Conservation (phyloP, 192 early-diverging fungal genomes). For the Dissophora globulifera region DNA sequence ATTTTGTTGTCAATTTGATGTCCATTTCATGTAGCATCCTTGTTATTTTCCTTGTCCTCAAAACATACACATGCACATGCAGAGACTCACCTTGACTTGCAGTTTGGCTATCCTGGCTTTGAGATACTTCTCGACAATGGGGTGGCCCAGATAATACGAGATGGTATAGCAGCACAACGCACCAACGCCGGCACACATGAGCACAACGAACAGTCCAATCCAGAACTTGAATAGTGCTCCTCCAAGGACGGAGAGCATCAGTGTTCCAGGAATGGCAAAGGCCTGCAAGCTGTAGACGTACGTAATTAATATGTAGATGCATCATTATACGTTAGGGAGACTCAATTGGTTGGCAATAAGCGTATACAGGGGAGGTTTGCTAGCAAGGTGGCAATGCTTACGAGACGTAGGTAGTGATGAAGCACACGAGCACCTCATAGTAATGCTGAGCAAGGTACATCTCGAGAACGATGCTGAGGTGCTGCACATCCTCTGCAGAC, state of each 20-base stretch:
- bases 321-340: too few relatives aligned
- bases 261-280: constrained; percentile 67
- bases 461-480: constrained; percentile 54
- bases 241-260: constrained; percentile 68
- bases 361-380: too few relatives aligned
- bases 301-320: too few relatives aligned
- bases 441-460: constrained; percentile 59
- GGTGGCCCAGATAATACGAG: constrained; percentile 60
- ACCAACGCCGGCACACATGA: constrained; percentile 60
- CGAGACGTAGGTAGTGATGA: constrained; percentile 57
- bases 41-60: too few relatives aligned
- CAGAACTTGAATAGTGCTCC: constrained; percentile 66
- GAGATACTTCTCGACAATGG: constrained; percentile 60
- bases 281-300: constrained; percentile 69
- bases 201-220: constrained; percentile 56
- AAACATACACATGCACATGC: too few relatives aligned
- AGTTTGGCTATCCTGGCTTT: constrained; percentile 56
- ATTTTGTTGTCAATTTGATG: too few relatives aligned
- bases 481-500: constrained; percentile 56
- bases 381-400: constrained; percentile 31
- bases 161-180: constrained; percentile 61
- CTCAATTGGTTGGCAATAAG: too few relatives aligned
- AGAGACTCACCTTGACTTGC: constrained; percentile 59
- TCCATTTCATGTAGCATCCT: too few relatives aligned
- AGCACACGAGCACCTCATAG: constrained; percentile 55